phyloP scores from a whole-genome alignment of 108 stramenopile species.

The Fistulifera pelliculosa region DNA sequence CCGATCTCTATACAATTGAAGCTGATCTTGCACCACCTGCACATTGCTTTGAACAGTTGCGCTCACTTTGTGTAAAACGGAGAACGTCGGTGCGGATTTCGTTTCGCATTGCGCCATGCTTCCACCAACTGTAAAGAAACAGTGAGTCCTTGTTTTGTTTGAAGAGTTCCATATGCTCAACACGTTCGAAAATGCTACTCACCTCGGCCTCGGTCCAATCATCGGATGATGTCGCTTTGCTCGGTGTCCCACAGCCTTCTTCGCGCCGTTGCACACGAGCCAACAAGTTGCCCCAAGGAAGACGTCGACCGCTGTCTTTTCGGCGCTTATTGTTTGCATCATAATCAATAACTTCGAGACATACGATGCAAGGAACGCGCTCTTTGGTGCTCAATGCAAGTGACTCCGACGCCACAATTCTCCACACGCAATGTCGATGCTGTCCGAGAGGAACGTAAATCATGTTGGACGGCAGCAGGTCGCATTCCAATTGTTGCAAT shows the following conservation, averaged over 20 bases:
- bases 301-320: neutral
- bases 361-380: constrained; percentile 89
- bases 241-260: no score
- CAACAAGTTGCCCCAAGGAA: no score
- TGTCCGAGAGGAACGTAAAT: constrained; percentile 54
- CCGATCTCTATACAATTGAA: constrained; percentile 8
- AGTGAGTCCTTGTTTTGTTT: constrained; percentile 27
- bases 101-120: constrained; percentile 26
- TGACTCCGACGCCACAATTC: constrained; percentile 72
- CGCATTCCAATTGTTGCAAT: constrained; percentile 52
- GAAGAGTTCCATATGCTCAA: no score
- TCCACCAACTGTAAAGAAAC: constrained; percentile 17
- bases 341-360: constrained; percentile 84
- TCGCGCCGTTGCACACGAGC: no score
- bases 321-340: constrained; percentile 6
- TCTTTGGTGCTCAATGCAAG: constrained; percentile 87
- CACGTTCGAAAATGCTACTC: no score
- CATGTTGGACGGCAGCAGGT: constrained; percentile 40
- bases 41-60: no score
- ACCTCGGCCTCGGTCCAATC: no score
- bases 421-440: constrained; percentile 75
- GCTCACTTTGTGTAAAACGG: constrained; percentile 57
- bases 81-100: constrained; percentile 61
- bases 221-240: no score
- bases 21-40: neutral